Conservation (phyloP, 2,329 filamentous ascomycete genomes). For the Hypoxylon sp. region DNA sequence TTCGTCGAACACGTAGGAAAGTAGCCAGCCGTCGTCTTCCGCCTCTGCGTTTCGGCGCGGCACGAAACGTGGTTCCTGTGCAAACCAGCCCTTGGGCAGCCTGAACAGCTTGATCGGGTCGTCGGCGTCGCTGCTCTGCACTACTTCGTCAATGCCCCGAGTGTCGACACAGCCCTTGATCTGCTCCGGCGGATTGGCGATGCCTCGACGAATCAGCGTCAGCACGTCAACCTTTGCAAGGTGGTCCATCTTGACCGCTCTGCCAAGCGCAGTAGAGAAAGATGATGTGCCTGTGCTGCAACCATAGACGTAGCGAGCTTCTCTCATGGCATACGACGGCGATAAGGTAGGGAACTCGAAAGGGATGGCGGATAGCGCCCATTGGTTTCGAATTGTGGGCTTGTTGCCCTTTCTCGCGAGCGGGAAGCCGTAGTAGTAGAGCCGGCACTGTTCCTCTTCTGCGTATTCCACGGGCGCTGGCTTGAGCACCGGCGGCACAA, state of each 20-base stretch:
- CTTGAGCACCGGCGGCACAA: slow-evolving; percentile 60
- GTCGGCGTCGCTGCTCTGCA: slow-evolving; percentile 52
- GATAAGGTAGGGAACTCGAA: slow-evolving; percentile 73
- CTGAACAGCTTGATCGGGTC: slow-evolving; percentile 69
- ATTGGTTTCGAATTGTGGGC: slow-evolving; percentile 64
- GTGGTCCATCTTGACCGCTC: slow-evolving; percentile 71
- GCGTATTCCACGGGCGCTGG: slow-evolving; percentile 47
- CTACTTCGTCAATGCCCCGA: slow-evolving; percentile 61
- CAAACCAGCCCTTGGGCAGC: slow-evolving; percentile 67
- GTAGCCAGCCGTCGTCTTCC: slow-evolving; percentile 73
- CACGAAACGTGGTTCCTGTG: slow-evolving; percentile 73
- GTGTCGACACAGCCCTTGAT: slow-evolving; percentile 70
- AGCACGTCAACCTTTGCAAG: slow-evolving; percentile 68
- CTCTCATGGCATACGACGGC: slow-evolving; percentile 62
- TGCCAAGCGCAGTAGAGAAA: slow-evolving; percentile 65
- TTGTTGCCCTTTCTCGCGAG: slow-evolving; percentile 44
- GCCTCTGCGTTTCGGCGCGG: slow-evolving; percentile 49
- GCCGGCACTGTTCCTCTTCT: slow-evolving; percentile 71
- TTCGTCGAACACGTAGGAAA: slow-evolving; percentile 76
- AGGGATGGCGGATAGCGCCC: slow-evolving; percentile 68
- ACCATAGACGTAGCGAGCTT: slow-evolving; percentile 70
- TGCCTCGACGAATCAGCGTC: slow-evolving; percentile 61
- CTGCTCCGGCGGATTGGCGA: slow-evolving; percentile 52
- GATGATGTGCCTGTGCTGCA: slow-evolving; percentile 66
- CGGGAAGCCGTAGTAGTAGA: slow-evolving; percentile 73